These are phyloP conservation scores for Kwoniella pini DNA, from an alignment of 768 basidiomycete species.

Conservation along the genomic window DNA sequence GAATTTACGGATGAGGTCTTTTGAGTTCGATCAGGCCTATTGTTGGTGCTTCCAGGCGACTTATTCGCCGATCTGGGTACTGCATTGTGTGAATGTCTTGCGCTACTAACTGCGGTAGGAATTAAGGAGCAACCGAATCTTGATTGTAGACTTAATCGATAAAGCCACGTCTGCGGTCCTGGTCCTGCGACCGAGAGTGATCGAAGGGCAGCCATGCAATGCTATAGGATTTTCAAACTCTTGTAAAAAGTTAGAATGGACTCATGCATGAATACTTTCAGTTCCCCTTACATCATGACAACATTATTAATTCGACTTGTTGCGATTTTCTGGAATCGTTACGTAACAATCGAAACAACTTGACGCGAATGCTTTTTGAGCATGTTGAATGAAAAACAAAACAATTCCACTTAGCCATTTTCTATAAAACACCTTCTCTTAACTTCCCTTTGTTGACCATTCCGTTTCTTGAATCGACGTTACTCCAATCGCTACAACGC, in stretches of 20 bases:
- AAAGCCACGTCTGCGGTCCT: slow-evolving; percentile 14
- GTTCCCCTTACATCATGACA: too few relatives aligned
- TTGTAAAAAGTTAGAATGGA: background rate
- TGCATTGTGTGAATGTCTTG: background rate
- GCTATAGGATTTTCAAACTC: too few relatives aligned
- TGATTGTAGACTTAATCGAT: background rate
- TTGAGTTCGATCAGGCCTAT: background rate
- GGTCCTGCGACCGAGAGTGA: background rate
- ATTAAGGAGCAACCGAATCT: background rate
- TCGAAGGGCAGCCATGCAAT: slow-evolving; percentile 6
- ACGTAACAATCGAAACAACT: slow-evolving; percentile 6
- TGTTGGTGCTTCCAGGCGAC: too few relatives aligned
- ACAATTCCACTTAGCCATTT: background rate
- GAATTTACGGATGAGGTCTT: background rate
- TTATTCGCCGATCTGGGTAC: too few relatives aligned
- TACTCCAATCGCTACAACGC: too few relatives aligned
- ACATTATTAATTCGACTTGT: too few relatives aligned
- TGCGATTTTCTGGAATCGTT: too few relatives aligned
- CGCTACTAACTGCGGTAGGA: too few relatives aligned
- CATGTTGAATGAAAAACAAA: background rate
- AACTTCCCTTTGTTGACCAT: too few relatives aligned
- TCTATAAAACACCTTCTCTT: too few relatives aligned
- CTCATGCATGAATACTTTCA: too few relatives aligned
- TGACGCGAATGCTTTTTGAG: slow-evolving; percentile 18
- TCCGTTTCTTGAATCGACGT: too few relatives aligned